Conservation (phyloP, 805 yeast species). For the Martiniozyma abietophila region DNA sequence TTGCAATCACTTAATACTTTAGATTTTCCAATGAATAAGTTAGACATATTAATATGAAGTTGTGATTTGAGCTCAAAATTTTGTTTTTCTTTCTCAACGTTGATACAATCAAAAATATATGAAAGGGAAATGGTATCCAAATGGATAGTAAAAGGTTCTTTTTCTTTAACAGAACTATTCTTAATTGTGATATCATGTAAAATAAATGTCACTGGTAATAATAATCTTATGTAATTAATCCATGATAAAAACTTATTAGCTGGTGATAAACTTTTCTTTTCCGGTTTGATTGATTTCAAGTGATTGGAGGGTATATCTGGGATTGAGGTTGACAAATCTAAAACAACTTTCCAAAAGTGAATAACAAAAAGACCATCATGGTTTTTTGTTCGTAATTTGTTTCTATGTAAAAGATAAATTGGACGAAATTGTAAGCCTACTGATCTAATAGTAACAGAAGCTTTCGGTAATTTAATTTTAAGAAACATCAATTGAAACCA, state of each 20-base stretch:
- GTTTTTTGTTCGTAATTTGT: constrained; percentile 10
- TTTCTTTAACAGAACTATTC: constrained; percentile 1
- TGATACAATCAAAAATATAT: neutral
- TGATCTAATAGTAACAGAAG: constrained; percentile 10
- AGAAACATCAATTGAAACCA: constrained; percentile 18
- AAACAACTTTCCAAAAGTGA: constrained; percentile 8
- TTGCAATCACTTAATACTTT: constrained; percentile 5
- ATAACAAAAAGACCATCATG: constrained; percentile 14
- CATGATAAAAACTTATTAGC: constrained; percentile 1
- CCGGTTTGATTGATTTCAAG: neutral
- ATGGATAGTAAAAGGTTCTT: constrained; percentile 1
- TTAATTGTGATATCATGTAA: constrained; percentile 8
- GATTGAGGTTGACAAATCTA: too few species aligned
- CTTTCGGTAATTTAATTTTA: constrained; percentile 6
- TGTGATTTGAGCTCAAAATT: too few species aligned
- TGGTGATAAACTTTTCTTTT: neutral
- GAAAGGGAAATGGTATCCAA: constrained; percentile 13
- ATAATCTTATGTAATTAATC: constrained; percentile 6
- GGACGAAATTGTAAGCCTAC: constrained; percentile 14
- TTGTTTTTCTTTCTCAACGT: too few species aligned
- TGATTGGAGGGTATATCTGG: neutral
- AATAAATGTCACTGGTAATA: constrained; percentile 12
- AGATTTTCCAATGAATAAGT: constrained; percentile 1
- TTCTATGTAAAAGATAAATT: constrained; percentile 12
- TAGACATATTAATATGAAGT: constrained; percentile 10